phyloP scores from a whole-genome alignment of 306 rosid genomes.

The Prunus dulcis region DNA sequence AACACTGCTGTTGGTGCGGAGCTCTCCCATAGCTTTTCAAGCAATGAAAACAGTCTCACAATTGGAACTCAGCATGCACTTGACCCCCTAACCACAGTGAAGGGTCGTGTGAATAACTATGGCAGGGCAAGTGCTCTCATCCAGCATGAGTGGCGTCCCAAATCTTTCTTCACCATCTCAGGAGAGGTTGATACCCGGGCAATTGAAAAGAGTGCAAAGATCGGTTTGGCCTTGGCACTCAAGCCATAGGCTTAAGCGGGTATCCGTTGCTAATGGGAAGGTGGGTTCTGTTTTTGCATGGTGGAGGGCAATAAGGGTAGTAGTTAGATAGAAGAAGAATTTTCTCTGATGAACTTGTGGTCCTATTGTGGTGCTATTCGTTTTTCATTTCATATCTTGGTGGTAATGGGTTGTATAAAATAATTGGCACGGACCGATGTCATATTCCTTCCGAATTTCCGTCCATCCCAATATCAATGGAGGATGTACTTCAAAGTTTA shows the following conservation, averaged over 20 bases:
- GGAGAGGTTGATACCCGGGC: conserved; percentile 87
- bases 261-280: conserved; percentile 12
- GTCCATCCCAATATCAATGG: conserved; percentile 9
- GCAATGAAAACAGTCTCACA: conserved; percentile 68
- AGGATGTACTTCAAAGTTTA: conserved; percentile 16
- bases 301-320: conserved; percentile 37
- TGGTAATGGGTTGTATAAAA: conserved; percentile 55
- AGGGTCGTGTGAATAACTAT: conserved; percentile 81
- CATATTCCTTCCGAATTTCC: conserved; percentile 16
- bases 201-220: conserved; percentile 82
- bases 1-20: conserved; percentile 93
- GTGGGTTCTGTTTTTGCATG: conserved; percentile 20
- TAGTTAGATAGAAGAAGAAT: conserved; percentile 24
- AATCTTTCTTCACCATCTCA: conserved; percentile 67
- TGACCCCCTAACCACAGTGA: conserved; percentile 75
- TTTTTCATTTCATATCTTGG: conserved; percentile 41
- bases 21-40: conserved; percentile 72
- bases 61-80: conserved; percentile 86
- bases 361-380: conserved; percentile 33
- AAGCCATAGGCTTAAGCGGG: conserved; percentile 52
- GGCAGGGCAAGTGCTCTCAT: conserved; percentile 79
- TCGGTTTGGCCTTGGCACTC: conserved; percentile 81
- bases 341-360: conserved; percentile 37
- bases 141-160: conserved; percentile 90
- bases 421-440: conserved; percentile 49